phyloP scores from a whole-genome alignment of 2,329 filamentous ascomycete genomes.

The Colletotrichum shisoi region DNA sequence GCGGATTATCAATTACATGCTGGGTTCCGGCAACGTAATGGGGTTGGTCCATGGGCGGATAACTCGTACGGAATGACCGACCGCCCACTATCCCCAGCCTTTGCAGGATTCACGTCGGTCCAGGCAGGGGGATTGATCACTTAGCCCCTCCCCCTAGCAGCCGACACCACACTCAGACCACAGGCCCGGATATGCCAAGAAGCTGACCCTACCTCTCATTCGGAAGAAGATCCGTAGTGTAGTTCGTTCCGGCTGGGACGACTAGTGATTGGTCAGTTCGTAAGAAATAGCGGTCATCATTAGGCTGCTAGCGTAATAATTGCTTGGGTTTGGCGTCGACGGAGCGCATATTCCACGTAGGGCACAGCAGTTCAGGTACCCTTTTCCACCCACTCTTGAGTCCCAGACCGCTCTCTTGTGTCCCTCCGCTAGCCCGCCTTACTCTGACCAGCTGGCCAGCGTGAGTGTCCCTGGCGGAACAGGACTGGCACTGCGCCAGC shows the following conservation, averaged over 20 bases:
- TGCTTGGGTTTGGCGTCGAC: neutral
- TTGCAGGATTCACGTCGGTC: slow-evolving; percentile 18
- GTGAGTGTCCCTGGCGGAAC: slow-evolving; percentile 1
- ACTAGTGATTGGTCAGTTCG: slow-evolving; percentile 2
- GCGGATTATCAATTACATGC: neutral
- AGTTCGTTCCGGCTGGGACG: slow-evolving; percentile 15
- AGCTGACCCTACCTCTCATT: neutral
- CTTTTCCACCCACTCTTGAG: neutral
- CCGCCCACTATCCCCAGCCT: slow-evolving; percentile 9
- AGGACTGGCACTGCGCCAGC: slow-evolving; percentile 17
- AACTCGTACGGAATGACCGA: slow-evolving; percentile 14
- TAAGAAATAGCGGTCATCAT: slow-evolving; percentile 19
- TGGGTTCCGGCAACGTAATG: neutral
- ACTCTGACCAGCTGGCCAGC: neutral
- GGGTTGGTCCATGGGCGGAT: neutral
- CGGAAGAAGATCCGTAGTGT: slow-evolving; percentile 26
- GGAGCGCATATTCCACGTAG: neutral
- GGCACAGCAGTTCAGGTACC: slow-evolving; percentile 9
- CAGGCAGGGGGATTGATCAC: slow-evolving; percentile 7
- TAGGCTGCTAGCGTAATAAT: slow-evolving; percentile 2
- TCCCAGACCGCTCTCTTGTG: slow-evolving; percentile 19
- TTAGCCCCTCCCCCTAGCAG: slow-evolving; percentile 9
- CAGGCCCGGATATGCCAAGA: slow-evolving; percentile 32
- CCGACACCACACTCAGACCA: slow-evolving; percentile 27
- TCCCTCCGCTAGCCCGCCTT: slow-evolving; percentile 2